Conservation (phyloP, 2,329 filamentous ascomycete genomes). For the Botrytis tulipae region DNA sequence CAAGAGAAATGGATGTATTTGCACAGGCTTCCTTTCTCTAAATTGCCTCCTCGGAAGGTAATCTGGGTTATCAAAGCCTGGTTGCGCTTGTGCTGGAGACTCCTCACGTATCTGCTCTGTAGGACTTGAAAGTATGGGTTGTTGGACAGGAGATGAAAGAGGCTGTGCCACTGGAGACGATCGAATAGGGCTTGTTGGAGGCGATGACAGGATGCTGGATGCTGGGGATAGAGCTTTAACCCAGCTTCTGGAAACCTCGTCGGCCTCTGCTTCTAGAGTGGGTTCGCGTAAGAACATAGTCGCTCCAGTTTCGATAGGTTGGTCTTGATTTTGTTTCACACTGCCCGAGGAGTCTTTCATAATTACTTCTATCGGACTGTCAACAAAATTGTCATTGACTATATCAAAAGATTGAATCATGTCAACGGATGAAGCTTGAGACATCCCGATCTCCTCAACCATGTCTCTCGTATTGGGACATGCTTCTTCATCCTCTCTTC, state of each 20-base stretch:
- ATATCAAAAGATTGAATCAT: slow-evolving; percentile 8
- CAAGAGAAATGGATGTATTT: slow-evolving; percentile 38
- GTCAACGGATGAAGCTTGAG: slow-evolving; percentile 21
- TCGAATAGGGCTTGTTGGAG: slow-evolving; percentile 21
- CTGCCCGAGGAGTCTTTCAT: neutral
- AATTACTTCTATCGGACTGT: neutral
- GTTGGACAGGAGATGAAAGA: neutral
- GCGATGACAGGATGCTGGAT: slow-evolving; percentile 36
- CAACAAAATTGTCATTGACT: neutral
- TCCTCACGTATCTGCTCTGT: neutral
- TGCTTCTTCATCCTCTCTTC: neutral
- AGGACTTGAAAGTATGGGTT: neutral
- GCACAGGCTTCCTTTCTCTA: slow-evolving; percentile 37
- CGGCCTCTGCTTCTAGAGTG: slow-evolving; percentile 26
- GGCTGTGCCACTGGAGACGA: slow-evolving; percentile 12
- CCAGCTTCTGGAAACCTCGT: slow-evolving; percentile 43
- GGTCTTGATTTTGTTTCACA: neutral
- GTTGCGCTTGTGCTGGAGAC: neutral
- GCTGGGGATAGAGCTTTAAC: slow-evolving; percentile 41
- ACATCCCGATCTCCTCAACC: neutral
- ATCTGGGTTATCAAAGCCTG: neutral
- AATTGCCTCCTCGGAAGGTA: slow-evolving; percentile 9
- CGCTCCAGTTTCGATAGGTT: neutral
- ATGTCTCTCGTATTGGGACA: neutral
- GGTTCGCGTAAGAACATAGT: neutral